These are phyloP conservation scores for Scytalidium sp. DNA, from an alignment of 2,329 filamentous ascomycete genomes.

Conservation along the genomic window DNA sequence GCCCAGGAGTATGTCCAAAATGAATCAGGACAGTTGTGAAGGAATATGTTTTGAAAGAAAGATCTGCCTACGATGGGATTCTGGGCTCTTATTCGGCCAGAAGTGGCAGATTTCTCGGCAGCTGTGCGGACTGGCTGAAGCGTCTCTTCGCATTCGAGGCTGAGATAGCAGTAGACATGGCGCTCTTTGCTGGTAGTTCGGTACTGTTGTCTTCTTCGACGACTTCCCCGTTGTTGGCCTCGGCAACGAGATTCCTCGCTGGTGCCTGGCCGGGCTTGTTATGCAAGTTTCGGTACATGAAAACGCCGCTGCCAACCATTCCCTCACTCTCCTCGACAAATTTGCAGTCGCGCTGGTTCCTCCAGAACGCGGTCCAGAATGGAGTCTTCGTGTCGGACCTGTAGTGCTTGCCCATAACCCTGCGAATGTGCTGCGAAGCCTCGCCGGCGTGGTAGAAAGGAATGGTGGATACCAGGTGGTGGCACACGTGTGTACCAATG, in stretches of 20 bases:
- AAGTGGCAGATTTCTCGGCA: constrained; percentile 22
- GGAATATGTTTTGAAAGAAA: no score
- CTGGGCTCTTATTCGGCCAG: constrained; percentile 22
- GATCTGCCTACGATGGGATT: no score
- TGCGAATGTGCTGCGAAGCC: constrained; percentile 54
- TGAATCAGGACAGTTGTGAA: no score
- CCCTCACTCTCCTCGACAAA: constrained; percentile 32
- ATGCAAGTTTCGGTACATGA: constrained; percentile 28
- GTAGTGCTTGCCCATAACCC: constrained; percentile 54
- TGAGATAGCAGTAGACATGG: constrained; percentile 23
- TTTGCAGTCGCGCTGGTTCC: constrained; percentile 27
- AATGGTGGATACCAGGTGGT: constrained; percentile 60
- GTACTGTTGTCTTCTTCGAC: constrained; percentile 8
- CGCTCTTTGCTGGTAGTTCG: constrained; percentile 8
- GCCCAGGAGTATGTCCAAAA: no score
- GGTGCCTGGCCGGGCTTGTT: constrained; percentile 21
- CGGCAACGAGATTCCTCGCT: constrained; percentile 14
- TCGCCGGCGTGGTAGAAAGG: constrained; percentile 60
- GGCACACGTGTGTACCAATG: constrained; percentile 61
- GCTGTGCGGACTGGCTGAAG: constrained; percentile 23
- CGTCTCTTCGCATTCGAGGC: constrained; percentile 22
- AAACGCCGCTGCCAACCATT: constrained; percentile 28
- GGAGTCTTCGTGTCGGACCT: constrained; percentile 35
- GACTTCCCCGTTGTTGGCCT: constrained; percentile 1
- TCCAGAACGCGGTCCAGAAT: constrained; percentile 32